Conservation (phyloP, 2,329 filamentous ascomycete genomes). For the Trichoderma sp. region DNA sequence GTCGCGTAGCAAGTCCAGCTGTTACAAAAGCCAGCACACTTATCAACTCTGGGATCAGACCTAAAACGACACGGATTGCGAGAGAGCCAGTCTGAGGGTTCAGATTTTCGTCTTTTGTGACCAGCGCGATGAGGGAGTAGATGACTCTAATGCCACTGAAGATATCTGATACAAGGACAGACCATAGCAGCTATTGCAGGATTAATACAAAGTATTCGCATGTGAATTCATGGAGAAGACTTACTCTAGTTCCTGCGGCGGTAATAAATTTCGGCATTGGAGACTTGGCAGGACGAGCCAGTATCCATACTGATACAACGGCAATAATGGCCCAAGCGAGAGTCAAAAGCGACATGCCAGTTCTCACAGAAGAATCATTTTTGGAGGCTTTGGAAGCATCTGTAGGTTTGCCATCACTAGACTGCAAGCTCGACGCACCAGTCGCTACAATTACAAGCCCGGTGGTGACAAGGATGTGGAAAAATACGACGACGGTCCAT, state of each 20-base stretch:
- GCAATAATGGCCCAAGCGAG: conserved; percentile 4
- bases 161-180: neutral
- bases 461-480: neutral
- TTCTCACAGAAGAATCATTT: neutral
- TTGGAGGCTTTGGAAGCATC: neutral
- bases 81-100: neutral
- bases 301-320: neutral
- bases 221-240: neutral
- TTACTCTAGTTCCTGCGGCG: neutral
- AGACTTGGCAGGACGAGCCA: neutral
- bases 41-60: neutral
- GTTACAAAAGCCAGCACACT: neutral
- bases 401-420: neutral
- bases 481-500: neutral
- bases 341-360: conserved; percentile 5
- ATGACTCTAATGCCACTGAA: neutral
- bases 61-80: neutral
- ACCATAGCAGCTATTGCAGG: neutral
- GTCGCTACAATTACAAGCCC: neutral
- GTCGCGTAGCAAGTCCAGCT: neutral
- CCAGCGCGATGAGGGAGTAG: neutral
- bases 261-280: neutral
- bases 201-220: neutral
- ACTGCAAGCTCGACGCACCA: neutral
- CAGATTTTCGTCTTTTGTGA: neutral